Evolutionary conservation across 371 early-diverging fungal species (phyloP).

Genomic region (Haplosporangium sp.): DNA sequence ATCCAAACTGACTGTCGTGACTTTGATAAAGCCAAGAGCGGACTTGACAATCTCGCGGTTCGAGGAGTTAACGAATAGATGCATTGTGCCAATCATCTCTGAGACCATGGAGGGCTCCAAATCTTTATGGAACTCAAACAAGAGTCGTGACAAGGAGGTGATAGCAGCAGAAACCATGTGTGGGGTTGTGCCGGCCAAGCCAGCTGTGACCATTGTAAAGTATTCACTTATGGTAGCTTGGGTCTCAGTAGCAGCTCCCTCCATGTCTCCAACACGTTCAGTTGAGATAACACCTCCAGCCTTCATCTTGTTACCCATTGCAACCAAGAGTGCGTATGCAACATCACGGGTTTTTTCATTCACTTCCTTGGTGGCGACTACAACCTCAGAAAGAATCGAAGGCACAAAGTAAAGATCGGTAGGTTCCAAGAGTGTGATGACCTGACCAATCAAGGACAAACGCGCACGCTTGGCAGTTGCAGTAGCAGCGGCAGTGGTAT

Average conservation of each 20-base stretch:
- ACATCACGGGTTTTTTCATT: conserved; percentile 89
- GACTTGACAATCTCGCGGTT: conserved; percentile 94
- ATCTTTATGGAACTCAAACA: conserved; percentile 90
- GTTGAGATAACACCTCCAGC: conserved; percentile 74
- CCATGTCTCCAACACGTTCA: conserved; percentile 68
- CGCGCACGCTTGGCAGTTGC: conserved; percentile 78
- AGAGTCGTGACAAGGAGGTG: conserved; percentile 81
- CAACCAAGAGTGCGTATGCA: conserved; percentile 88
- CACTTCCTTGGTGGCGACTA: conserved; percentile 92
- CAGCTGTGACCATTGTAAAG: conserved; percentile 93
- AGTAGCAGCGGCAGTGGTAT: conserved; percentile 66
- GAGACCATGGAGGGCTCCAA: conserved; percentile 69
- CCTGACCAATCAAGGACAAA: conserved; percentile 67
- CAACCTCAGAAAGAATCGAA: conserved; percentile 88
- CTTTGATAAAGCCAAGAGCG: conserved; percentile 94
- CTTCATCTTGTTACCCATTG: conserved; percentile 91
- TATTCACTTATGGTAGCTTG: conserved; percentile 69
- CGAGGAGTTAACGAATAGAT: conserved; percentile 80
- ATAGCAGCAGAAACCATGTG: conserved; percentile 96
- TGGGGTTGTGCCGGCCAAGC: conserved; percentile 91
- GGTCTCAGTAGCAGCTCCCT: conserved; percentile 63
- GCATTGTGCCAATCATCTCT: conserved; percentile 76
- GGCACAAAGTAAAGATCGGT: conserved; percentile 87
- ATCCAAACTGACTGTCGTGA: conserved; percentile 85
- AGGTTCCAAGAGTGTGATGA: conserved; percentile 66